Conservation (phyloP, 257 asterid genomes). For the Penstemon davidsonii region DNA sequence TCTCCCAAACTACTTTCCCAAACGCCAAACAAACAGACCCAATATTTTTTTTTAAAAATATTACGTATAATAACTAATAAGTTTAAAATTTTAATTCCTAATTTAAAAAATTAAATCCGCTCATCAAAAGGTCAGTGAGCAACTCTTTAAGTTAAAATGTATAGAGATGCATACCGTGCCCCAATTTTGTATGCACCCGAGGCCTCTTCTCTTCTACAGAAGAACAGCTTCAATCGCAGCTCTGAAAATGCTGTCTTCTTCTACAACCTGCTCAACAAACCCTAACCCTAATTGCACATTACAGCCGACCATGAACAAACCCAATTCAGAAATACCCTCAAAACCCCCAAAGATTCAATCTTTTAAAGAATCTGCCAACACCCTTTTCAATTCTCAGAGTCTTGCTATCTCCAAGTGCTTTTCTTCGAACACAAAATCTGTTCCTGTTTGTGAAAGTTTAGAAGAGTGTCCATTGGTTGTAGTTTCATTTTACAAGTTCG, state of each 20-base stretch:
- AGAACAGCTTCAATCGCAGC: conserved; percentile 43
- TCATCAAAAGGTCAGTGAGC: background rate
- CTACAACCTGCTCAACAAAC: conserved; percentile 37
- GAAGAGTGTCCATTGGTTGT: conserved; percentile 57
- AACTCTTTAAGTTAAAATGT: background rate
- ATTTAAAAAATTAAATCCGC: no score
- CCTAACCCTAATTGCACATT: conserved; percentile 28
- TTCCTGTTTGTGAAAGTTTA: conserved; percentile 13
- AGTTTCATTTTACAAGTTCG: conserved; percentile 81
- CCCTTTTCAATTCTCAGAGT: conserved; percentile 37
- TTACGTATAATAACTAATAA: no score
- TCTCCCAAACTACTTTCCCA: no score
- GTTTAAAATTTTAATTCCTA: no score
- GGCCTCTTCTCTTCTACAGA: conserved; percentile 36
- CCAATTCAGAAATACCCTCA: conserved; percentile 39
- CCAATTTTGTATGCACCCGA: conserved; percentile 37
- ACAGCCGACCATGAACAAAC: conserved; percentile 30
- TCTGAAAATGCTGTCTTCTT: conserved; percentile 35
- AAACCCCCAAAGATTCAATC: conserved; percentile 29
- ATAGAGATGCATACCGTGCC: conserved; percentile 8
- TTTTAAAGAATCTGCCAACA: conserved; percentile 38
- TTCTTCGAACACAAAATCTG: conserved; percentile 30
- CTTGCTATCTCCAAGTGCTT: conserved; percentile 34
- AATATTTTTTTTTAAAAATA: no score
- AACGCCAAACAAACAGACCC: no score